phyloP scores from a whole-genome alignment of 225 moss, liverwort and hornwort species.

The Takakia lepidozioides region DNA sequence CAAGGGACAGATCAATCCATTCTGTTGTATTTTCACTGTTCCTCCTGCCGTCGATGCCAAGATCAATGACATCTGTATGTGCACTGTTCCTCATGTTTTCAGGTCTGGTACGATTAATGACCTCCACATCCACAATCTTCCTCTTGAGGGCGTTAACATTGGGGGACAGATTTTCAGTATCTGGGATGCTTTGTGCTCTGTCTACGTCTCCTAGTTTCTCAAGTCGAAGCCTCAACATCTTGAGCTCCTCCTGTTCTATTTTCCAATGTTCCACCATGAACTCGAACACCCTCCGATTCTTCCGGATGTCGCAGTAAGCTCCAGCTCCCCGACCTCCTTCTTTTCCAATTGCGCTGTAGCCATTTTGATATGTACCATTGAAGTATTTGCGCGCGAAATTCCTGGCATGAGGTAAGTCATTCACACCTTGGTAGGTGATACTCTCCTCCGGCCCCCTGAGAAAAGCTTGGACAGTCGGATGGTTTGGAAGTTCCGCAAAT shows the following conservation, averaged over 20 bases:
- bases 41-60: too few relatives aligned
- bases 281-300: conserved; percentile 9
- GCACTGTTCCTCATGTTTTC: too few relatives aligned
- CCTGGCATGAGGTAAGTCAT: not conserved
- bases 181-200: too few relatives aligned
- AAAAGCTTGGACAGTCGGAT: conserved; percentile 16
- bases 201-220: too few relatives aligned
- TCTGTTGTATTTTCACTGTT: too few relatives aligned
- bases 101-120: too few relatives aligned
- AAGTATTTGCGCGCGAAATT: conserved; percentile 15
- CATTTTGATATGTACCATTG: conserved; percentile 7
- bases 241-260: conserved; percentile 13
- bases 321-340: not conserved
- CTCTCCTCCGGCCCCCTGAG: conserved; percentile 13
- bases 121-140: not conserved
- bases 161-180: not conserved
- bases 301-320: conserved; percentile 3
- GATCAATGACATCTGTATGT: too few relatives aligned
- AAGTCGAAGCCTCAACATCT: too few relatives aligned
- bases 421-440: conserved; percentile 9
- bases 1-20: too few relatives aligned
- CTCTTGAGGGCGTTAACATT: not conserved
- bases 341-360: conserved; percentile 9
- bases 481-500: conserved; percentile 10
- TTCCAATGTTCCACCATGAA: not conserved